Base-by-base conservation (phyloP, 75 land plant genomes). In the Picea glauca region DNA sequence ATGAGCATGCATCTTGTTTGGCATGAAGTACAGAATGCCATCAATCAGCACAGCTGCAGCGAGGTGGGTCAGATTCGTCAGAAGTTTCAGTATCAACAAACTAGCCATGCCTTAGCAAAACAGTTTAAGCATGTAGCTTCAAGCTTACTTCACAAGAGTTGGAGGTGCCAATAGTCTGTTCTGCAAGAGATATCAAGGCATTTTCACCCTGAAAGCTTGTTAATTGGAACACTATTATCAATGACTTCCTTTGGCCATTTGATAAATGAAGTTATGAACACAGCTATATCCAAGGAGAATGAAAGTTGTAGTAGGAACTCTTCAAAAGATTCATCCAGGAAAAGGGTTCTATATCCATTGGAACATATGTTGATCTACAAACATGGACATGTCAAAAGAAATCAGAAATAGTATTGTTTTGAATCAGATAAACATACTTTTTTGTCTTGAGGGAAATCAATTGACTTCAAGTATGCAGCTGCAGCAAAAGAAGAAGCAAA, bases 401-500 rank as follows among this genome's bases (percentile, higher is more conserved):
- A 21, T 9, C 0, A 57, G 12, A 79, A 62, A 32, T 76, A 21
- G 7, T 13, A 76, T 15, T n/a, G 11, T 5, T 70, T n/a, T 50
- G 54, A 50, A 50, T 50, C 54, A 50, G 23, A 32, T 70, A 46
- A 75, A 58, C 70, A 5, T 76, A 95, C 99, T 91, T 98, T 98
- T 74, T 98, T 98, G 43, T 95, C 95, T 73, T 87, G 84, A 32
- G 99, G 98, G 74, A 98, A 95, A 77, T 95, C 78, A 66, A 98
- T 91, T 0, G 99, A 98, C 87, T 89, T 86, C 76, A 98, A 80
- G 77, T 98, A 98, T 3, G 98, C 99, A 83, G 99, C 98, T 78
- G 98, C 99, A 85, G 99, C 99, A 87, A 98, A 98, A 60, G 99
- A 98, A 18, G 99, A 98, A 13, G 99, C 94, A 88, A 98, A 98